These are phyloP conservation scores for Rehmannia glutinosa DNA, from an alignment of 257 asterid species.

Conservation along the genomic window DNA sequence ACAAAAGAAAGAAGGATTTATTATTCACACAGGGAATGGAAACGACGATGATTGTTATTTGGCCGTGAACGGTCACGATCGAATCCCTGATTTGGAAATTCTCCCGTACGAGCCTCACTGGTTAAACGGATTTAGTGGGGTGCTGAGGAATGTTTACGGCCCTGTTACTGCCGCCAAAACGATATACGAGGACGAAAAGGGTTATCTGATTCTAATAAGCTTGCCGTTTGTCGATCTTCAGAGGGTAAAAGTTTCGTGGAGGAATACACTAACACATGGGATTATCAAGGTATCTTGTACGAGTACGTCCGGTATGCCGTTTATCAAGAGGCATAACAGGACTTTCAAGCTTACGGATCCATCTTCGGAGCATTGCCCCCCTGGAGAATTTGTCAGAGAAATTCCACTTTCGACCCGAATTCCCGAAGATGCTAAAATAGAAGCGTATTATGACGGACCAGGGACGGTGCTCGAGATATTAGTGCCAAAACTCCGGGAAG, in stretches of 20 bases:
- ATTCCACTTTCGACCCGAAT: slow-evolving; percentile 79
- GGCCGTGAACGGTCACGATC: slow-evolving; percentile 38
- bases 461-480: slow-evolving; percentile 80
- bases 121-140: slow-evolving; percentile 71
- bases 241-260: slow-evolving; percentile 90
- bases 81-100: slow-evolving; percentile 51
- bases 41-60: slow-evolving; percentile 46
- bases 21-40: slow-evolving; percentile 39
- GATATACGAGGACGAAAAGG: slow-evolving; percentile 72
- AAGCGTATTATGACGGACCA: slow-evolving; percentile 77
- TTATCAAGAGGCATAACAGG: slow-evolving; percentile 70
- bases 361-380: slow-evolving; percentile 84
- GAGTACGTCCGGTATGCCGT: slow-evolving; percentile 69
- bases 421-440: slow-evolving; percentile 86
- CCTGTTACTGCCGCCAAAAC: slow-evolving; percentile 87
- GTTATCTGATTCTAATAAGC: slow-evolving; percentile 64
- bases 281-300: slow-evolving; percentile 68
- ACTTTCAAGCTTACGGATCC: slow-evolving; percentile 73
- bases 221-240: slow-evolving; percentile 86
- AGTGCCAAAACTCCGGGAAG: slow-evolving; percentile 78
- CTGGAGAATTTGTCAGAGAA: slow-evolving; percentile 88
- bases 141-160: slow-evolving; percentile 60
- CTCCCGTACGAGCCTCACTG: slow-evolving; percentile 59
- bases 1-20: slow-evolving; percentile 64
- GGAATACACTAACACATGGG: slow-evolving; percentile 72